phyloP scores from a whole-genome alignment of 768 basidiomycete genomes.

The Phaffia tasmanica region DNA sequence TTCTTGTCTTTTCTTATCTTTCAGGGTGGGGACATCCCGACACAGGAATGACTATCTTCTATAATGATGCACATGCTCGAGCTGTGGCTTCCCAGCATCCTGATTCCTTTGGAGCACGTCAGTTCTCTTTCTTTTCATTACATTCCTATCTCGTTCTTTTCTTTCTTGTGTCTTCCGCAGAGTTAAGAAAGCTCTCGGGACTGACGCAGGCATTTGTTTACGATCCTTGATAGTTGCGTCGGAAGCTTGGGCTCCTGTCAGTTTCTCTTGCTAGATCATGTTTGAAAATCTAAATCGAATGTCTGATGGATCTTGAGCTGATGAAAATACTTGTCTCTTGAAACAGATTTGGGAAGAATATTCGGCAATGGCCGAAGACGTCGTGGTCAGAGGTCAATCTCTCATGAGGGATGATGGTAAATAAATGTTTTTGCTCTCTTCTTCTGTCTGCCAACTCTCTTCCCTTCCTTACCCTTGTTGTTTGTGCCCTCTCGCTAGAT shows the following conservation, averaged over 20 bases:
- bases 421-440: no score
- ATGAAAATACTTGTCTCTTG: not conserved
- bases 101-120: conserved; percentile 8
- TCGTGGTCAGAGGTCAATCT: conserved; percentile 9
- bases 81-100: conserved; percentile 13
- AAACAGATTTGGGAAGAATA: conserved; percentile 10
- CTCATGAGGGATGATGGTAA: conserved; percentile 18
- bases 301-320: not conserved
- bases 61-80: conserved; percentile 13
- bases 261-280: no score
- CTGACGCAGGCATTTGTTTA: no score
- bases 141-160: no score
- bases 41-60: conserved; percentile 2
- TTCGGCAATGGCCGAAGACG: conserved; percentile 3
- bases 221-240: no score
- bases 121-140: no score
- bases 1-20: not conserved
- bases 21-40: conserved; percentile 11
- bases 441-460: no score
- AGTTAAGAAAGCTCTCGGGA: no score
- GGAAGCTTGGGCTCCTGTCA: no score
- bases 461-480: not conserved
- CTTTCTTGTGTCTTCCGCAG: no score
- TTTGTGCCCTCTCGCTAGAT: not conserved
- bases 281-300: no score